Base-by-base conservation (phyloP, 768 basidiomycete species). In the Psilocybe tampanensis region DNA sequence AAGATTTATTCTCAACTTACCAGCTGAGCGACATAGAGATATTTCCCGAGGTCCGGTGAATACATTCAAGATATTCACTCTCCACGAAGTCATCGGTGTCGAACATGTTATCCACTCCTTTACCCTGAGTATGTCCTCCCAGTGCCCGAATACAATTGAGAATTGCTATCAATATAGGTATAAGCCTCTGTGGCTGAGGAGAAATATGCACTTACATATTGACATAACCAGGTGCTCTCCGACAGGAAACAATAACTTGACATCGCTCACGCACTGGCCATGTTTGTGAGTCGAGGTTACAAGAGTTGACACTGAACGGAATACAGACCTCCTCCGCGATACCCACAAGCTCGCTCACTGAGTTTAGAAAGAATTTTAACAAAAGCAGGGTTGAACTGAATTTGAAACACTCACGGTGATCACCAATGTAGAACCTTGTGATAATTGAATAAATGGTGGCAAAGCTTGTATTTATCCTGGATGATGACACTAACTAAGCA, bases 81-180 rank as follows among this genome's bases (percentile, higher is more conserved):
- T 90, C 88, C 18, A 74, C 74, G 68, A 86, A 88, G 0, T 71
- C 74, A 8, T 84, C 81, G 0, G 83, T 86, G 62, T 88, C 83
- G 62, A 89, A 86, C 2, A 81, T 73, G 3, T 80, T 83, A 7
- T 80, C 77, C 6, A 76, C 73, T 0, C 81, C 80, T 2, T 71
- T 66, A 1, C 79, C 76, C 53, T 73, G 61, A 0, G 87, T 89
- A 56, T 81, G 80, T 24, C 88, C 88, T 12, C 82, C 85, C 15
- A 89, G 69, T 2, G 83, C 86, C 34, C 86, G 83, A 50, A 88
- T 77, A 58, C 82, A 86, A 57, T 84, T 89, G 42, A 88, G 65
- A n/a, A 83, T 70, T 39, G 80, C 86, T 84, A 47, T 47, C 18
- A 22, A 54, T 23, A 39, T 13, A 24, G 32, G 39, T 50, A 6